These are phyloP conservation scores for Epicoccum nigrum DNA, from an alignment of 2,329 filamentous ascomycete genomes.

Conservation along the genomic window DNA sequence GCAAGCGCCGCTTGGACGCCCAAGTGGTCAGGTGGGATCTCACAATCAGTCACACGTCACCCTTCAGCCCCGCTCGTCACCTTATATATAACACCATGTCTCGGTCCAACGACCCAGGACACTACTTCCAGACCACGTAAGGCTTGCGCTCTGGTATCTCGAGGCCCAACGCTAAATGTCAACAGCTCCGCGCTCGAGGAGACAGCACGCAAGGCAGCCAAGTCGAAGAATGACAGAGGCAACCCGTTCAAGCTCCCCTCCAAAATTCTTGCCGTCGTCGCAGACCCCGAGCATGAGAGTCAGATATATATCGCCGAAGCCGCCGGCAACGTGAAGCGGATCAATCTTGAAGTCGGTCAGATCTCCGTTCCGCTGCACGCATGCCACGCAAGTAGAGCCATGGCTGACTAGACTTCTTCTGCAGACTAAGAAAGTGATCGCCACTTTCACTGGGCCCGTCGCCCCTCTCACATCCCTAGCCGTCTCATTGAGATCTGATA, in stretches of 20 bases:
- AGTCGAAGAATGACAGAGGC: constrained; percentile 82
- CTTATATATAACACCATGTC: constrained; percentile 40
- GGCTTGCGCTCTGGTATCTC: constrained; percentile 37
- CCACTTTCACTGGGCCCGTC: constrained; percentile 72
- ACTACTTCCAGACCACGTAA: constrained; percentile 94
- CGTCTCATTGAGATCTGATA: constrained; percentile 46
- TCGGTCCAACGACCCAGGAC: constrained; percentile 65
- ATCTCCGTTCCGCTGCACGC: constrained; percentile 24
- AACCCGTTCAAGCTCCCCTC: constrained; percentile 79
- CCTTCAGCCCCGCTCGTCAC: constrained; percentile 9
- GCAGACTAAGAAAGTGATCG: constrained; percentile 47
- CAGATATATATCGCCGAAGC: constrained; percentile 84
- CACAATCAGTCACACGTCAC: constrained; percentile 21
- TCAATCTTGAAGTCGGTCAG: constrained; percentile 76
- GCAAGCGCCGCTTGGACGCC: constrained; percentile 7
- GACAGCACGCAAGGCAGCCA: constrained; percentile 69
- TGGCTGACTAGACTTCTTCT: constrained; percentile 17
- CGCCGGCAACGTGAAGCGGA: constrained; percentile 75
- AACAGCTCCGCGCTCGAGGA: constrained; percentile 57
- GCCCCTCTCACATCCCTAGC: constrained; percentile 68
- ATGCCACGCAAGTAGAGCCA: background rate
- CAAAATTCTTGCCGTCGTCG: constrained; percentile 78
- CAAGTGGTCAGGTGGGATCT: constrained; percentile 6
- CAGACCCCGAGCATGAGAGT: constrained; percentile 68
- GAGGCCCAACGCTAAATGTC: constrained; percentile 27